These are phyloP conservation scores for Artemisia annua DNA, from an alignment of 129 eudicot genomes.

Conservation along the genomic window DNA sequence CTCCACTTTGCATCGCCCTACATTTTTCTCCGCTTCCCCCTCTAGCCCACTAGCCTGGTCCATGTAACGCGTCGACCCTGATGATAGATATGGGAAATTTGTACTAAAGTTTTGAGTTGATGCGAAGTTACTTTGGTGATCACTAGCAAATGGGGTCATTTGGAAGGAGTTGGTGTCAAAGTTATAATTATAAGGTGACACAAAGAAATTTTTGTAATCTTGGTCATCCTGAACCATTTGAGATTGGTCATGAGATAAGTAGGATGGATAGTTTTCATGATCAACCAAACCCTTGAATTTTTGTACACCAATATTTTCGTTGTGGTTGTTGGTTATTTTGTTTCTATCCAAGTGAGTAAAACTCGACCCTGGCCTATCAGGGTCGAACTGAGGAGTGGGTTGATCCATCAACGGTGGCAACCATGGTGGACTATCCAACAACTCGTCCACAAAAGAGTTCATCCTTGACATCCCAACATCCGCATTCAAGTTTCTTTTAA, in stretches of 20 bases:
- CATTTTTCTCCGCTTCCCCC: conserved; percentile 4
- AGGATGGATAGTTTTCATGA: conserved; percentile 27
- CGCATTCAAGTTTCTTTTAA: conserved; percentile 31
- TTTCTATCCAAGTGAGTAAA: conserved; percentile 18
- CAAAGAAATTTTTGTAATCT: conserved; percentile 39
- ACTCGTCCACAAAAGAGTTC: conserved; percentile 62
- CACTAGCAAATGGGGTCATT: conserved; percentile 26
- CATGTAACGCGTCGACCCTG: conserved; percentile 20
- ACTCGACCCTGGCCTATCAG: conserved; percentile 19
- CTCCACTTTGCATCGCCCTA: conserved; percentile 43
- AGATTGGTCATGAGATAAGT: conserved; percentile 32
- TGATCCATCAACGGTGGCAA: conserved; percentile 58
- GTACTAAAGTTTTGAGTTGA: conserved; percentile 23
- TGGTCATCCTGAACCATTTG: conserved; percentile 28
- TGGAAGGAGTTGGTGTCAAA: conserved; percentile 33
- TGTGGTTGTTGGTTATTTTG: conserved; percentile 18
- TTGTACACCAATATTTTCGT: conserved; percentile 7
- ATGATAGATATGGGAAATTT: conserved; percentile 29
- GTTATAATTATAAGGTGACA: conserved; percentile 27
- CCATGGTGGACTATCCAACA: conserved; percentile 44
- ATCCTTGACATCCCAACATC: conserved; percentile 31
- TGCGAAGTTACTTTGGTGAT: conserved; percentile 23
- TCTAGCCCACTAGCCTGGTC: conserved; percentile 17
- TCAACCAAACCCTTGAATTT: conserved; percentile 32
- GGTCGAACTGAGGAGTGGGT: conserved; percentile 17